Evolutionary conservation across 768 basidiomycete species (phyloP).

Genomic region (Glaciozyma antarctica): DNA sequence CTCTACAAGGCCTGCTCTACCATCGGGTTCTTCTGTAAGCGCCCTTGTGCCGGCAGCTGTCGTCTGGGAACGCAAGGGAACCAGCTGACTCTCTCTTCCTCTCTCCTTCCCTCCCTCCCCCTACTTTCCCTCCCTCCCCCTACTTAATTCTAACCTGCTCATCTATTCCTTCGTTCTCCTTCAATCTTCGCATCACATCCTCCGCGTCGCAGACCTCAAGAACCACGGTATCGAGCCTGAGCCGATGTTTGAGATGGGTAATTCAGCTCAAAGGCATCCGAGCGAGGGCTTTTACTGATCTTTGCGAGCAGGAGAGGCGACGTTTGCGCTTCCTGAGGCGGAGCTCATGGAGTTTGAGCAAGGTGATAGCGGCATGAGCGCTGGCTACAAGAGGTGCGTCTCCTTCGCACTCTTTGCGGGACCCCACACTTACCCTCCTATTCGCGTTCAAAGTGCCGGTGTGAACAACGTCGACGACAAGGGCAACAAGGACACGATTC

Average conservation of each 20-base stretch:
- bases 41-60: constrained; percentile 33
- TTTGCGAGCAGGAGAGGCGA: constrained; percentile 39
- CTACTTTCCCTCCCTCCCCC: too few species aligned
- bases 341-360: constrained; percentile 56
- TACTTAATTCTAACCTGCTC: too few species aligned
- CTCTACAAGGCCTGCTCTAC: constrained; percentile 54
- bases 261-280: too few species aligned
- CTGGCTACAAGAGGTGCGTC: constrained; percentile 49
- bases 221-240: constrained; percentile 51
- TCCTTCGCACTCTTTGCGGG: background rate
- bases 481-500: constrained; percentile 6
- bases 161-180: too few species aligned
- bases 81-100: background rate
- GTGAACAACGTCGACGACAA: constrained; percentile 9
- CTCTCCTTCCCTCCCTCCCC: too few species aligned
- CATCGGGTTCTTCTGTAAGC: constrained; percentile 53
- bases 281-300: too few species aligned
- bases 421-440: background rate
- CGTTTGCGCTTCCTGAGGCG: constrained; percentile 49
- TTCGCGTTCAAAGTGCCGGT: background rate
- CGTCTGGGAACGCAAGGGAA: too few species aligned
- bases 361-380: constrained; percentile 52
- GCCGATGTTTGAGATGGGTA: constrained; percentile 51
- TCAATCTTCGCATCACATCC: too few species aligned
- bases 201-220: constrained; percentile 38